Conservation (phyloP, 2,329 filamentous ascomycete species). For the Aspergillus ruber region DNA sequence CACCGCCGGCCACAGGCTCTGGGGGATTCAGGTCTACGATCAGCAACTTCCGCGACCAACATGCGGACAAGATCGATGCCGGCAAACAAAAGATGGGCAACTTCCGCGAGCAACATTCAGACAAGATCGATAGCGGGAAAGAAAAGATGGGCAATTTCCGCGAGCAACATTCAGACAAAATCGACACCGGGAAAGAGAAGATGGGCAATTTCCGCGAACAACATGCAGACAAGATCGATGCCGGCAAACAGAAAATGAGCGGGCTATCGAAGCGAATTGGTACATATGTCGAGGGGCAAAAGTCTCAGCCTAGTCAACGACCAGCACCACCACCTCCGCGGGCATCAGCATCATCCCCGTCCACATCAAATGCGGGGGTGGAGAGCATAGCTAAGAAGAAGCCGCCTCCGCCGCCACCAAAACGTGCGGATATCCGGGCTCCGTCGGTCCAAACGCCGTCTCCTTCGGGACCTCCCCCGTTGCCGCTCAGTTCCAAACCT, state of each 20-base stretch:
- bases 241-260: conserved; percentile 46
- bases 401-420: conserved; percentile 54
- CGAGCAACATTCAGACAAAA: conserved; percentile 58
- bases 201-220: conserved; percentile 45
- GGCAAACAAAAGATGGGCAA: conserved; percentile 53
- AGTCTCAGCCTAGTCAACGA: conserved; percentile 20
- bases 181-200: conserved; percentile 52
- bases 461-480: conserved; percentile 44
- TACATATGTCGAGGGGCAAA: conserved; percentile 39
- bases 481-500: conserved; percentile 55
- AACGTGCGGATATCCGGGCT: conserved; percentile 46
- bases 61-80: conserved; percentile 61
- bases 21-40: conserved; percentile 35
- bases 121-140: conserved; percentile 58
- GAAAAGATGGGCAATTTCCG: conserved; percentile 46
- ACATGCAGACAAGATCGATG: conserved; percentile 61
- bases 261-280: conserved; percentile 42
- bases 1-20: conserved; percentile 58
- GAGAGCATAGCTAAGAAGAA: conserved; percentile 37
- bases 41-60: conserved; percentile 59
- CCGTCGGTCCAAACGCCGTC: conserved; percentile 23
- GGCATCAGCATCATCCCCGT: conserved; percentile 1
- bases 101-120: conserved; percentile 38
- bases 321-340: conserved; percentile 15
- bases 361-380: conserved; percentile 21